Conservation (phyloP, 345 rosid genomes). For the Gossypium bickii region DNA sequence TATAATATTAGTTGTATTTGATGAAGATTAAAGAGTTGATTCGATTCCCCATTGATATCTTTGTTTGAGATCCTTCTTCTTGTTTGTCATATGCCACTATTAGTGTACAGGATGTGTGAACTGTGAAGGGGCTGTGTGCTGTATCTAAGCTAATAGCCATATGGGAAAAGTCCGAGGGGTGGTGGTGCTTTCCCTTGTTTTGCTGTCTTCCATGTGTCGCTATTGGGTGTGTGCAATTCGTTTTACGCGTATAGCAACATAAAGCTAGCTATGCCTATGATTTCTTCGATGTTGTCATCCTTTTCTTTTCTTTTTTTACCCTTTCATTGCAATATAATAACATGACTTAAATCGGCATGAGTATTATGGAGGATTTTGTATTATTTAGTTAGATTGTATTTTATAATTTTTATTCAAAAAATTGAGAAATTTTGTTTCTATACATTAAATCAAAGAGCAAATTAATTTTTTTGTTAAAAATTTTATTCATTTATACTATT, state of each 20-base stretch:
- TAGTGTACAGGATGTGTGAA: neutral
- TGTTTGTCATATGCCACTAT: neutral
- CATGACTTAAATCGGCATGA: no score
- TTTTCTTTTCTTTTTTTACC: no score
- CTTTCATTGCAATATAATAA: no score
- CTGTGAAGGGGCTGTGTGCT: neutral
- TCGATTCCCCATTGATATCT: neutral
- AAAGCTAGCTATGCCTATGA: neutral
- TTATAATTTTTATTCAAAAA: no score
- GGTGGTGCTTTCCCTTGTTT: neutral
- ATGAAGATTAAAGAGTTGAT: neutral
- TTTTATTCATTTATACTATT: fast-evolving
- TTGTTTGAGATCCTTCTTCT: neutral
- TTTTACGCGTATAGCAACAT: neutral
- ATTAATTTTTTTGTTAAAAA: no score
- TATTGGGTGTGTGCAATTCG: neutral
- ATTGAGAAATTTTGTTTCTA: fast-evolving
- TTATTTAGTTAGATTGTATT: no score
- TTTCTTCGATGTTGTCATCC: neutral
- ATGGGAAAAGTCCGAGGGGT: neutral
- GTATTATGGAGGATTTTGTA: no score
- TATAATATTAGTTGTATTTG: neutral
- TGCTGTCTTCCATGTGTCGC: constrained; percentile 5
- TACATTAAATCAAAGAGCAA: no score
- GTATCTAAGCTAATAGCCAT: neutral